Base-by-base conservation (phyloP, 148 eudicot species). In the Rhododendron simsii region DNA sequence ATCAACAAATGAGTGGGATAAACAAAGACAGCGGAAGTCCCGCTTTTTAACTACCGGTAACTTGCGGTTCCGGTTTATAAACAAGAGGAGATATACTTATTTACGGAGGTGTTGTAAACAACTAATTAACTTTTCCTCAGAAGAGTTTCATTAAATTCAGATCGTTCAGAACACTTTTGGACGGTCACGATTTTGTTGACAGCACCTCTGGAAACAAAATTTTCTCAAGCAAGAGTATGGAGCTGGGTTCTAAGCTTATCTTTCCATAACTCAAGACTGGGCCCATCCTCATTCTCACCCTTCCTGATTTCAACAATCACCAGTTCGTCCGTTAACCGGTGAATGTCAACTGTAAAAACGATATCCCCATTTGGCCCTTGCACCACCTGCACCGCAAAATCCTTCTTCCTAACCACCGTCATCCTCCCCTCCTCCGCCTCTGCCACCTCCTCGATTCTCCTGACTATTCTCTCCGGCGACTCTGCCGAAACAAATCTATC, bases 401-500 rank as follows among this genome's bases (percentile, higher is more conserved):
- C 92, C 57, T 84, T 87, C 73, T 48, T 89, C 82, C 75, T 88
- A 59, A 79, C 67, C 90, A 87, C 89, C 80, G 63, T 84, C 89
- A 89, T 33, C 21, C 86, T 57, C 61, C 61, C 90, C 85, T 82
- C 21, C 23, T 57, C 90, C 85, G 88, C 94, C 92, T 81, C 91
- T 81, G 71, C 90, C 79, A 83, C 51, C 84, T 55, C 87, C 87
- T 91, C 98, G 2, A 95, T 85, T 69, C 26, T 89, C 75, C 84
- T 90, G 5, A 91, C 85, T 44, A 95, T 88, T 81, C 4, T 88
- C 84, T 87, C 91, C 59, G 92, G 90, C 15, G 85, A 33, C 89
- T 87, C 91, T 1, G 55, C 84, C 7, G 96, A 89, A 21, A 94
- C 51, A 88, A 93, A 93, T 13, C 90, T 63, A 81, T 96, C 98